phyloP scores from a whole-genome alignment of 768 basidiomycete genomes.

The Pleurotus salmoneostramineus region DNA sequence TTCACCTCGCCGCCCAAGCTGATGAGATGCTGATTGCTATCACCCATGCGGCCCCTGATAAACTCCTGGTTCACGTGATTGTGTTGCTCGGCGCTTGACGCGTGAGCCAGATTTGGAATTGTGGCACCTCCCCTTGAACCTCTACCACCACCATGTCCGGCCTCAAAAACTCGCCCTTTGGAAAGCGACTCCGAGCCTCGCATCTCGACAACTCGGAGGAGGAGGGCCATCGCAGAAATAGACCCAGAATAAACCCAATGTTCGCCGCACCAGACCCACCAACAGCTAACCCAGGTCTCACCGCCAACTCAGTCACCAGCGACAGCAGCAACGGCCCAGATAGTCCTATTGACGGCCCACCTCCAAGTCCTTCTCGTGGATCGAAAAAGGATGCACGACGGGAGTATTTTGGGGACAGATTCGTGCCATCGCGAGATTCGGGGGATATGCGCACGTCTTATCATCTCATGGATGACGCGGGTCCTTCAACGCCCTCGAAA shows the following conservation, averaged over 20 bases:
- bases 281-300: conserved; percentile 52
- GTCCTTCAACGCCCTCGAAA: conserved; percentile 58
- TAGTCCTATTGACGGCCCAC: conserved; percentile 31
- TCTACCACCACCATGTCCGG: conserved; percentile 49
- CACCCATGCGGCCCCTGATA: not conserved
- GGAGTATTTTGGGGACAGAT: conserved; percentile 57
- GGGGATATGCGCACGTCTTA: conserved; percentile 66
- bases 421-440: conserved; percentile 62
- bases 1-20: not conserved
- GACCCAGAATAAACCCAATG: conserved; percentile 49
- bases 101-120: not conserved
- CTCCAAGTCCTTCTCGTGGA: conserved; percentile 4
- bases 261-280: conserved; percentile 42
- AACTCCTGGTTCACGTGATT: not conserved
- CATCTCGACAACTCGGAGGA: conserved; percentile 56
- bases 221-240: conserved; percentile 44
- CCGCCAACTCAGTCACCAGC: conserved; percentile 49
- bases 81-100: not conserved
- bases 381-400: conserved; percentile 21
- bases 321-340: conserved; percentile 48
- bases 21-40: not conserved
- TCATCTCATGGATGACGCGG: conserved; percentile 57
- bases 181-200: conserved; percentile 74
- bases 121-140: not conserved
- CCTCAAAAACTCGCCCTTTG: conserved; percentile 82